Evolutionary conservation across 805 yeast genomes (phyloP), one percentile per base, ranked within the genome.

Genomic region (Yamadazyma nakazawae): DNA sequence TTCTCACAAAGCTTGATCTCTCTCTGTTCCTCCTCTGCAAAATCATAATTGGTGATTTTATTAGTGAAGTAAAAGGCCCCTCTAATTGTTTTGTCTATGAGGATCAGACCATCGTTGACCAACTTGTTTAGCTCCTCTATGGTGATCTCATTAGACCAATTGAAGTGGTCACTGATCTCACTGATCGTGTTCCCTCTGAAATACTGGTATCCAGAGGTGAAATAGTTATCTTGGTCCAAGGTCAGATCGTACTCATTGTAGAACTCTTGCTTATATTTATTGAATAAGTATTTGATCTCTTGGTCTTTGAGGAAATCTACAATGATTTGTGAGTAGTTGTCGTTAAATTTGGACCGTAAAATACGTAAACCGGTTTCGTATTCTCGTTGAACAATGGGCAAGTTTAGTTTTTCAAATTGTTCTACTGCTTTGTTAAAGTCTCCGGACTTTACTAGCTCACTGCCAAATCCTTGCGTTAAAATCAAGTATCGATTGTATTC

Each of bases 61-160:
- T 87, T 87, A 37, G 70, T 60, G 56, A 78, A 86, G 61, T 81
- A 88, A 42, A 77, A 75, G 2, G 81, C 74, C 0, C 94, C 95
- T 41, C 81, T 75, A 1, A 84, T 68, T 53, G 82, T 81, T 54
- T 82, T 81, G 64, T 88, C 96, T 4, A 86, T 70, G 16, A 85
- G 79, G 2, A 88, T 57, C 2, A 66, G 61, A 3, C 88, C 90
- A 2, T 64, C 59, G 2, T 68, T 72, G n/a, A 86, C 75, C 16
- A 85, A 81, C 46, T 72, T 66, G 46, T 79, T 78, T 10, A 87
- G 62, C 48, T 86, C 85, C 57, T 86, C 92, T 10, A 66, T 68
- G 8, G 89, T 75, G 12, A 87, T 79, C 21, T 79, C 77, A 34
- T 82, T 66, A 16, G 89, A 80, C 88, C 91, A 85, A 43, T 77